Conservation (phyloP, 371 early-diverging fungal species). For the Phascolomyces articulosus region DNA sequence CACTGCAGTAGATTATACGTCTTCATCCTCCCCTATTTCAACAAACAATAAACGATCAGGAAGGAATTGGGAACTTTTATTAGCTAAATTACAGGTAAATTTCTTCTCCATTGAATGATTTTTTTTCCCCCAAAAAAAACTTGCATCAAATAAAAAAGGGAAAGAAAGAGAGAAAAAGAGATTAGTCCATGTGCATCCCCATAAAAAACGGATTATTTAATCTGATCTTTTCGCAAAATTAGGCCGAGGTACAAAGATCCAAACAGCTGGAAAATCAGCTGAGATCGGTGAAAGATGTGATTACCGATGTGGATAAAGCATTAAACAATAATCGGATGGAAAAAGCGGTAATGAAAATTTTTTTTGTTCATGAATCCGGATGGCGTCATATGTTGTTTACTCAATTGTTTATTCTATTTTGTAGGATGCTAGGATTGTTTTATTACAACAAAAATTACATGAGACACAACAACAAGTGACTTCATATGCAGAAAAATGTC, state of each 20-base stretch:
- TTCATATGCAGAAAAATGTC: slow-evolving; percentile 29
- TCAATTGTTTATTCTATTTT: not conserved
- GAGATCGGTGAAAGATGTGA: slow-evolving; percentile 26
- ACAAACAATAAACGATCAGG: slow-evolving; percentile 7
- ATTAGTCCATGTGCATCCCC: too few species aligned
- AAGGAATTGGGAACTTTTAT: slow-evolving; percentile 29
- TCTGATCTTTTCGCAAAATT: slow-evolving; percentile 1
- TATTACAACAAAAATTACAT: slow-evolving; percentile 21
- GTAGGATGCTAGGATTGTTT: slow-evolving; percentile 22
- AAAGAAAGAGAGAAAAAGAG: too few species aligned
- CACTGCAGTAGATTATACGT: not conserved
- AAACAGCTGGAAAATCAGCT: slow-evolving; percentile 39
- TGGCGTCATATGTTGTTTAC: not conserved
- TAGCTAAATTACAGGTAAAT: slow-evolving; percentile 38
- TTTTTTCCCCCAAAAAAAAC: not conserved
- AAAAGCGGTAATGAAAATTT: slow-evolving; percentile 15
- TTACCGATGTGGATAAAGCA: slow-evolving; percentile 24
- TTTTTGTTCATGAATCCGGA: not conserved
- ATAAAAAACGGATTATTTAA: not conserved
- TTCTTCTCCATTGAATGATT: not conserved
- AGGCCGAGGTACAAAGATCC: slow-evolving; percentile 40
- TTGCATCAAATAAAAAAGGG: too few species aligned
- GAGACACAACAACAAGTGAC: slow-evolving; percentile 22
- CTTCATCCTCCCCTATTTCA: not conserved
- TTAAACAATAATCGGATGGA: slow-evolving; percentile 14